Base-by-base conservation (phyloP, 352 stramenopile genomes). In the Pythium coloratum region DNA sequence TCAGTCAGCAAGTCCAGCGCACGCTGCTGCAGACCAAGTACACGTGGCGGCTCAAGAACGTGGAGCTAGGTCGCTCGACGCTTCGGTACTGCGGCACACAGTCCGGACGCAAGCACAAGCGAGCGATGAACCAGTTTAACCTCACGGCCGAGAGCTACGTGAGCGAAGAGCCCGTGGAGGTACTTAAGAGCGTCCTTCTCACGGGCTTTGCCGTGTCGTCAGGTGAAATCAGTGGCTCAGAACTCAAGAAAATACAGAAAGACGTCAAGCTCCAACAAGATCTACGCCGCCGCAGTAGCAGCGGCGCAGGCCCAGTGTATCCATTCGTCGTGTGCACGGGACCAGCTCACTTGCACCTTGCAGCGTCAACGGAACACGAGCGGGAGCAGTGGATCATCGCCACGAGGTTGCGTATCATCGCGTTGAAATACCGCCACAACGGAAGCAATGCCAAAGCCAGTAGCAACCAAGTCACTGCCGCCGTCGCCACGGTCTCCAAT, bases 111-210 rank as follows among this genome's bases (percentile, higher is more conserved):
- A 51, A 55, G 36, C 57, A 70, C 32, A 66, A 70, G 44, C 64
- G 57, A 26, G 64, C 64, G 6, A 90, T 90, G 81, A 88, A 90
- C 59, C 81, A 92, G 60, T 92, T 92, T 38, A 67, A 64, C 18
- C 81, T 92, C 51, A 88, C 83, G 1, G 69, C 69, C 0, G 73
- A 75, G 2, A 88, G 73, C 66, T 82, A 84, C 49, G 76, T 78
- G n/a, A 78, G 73, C 18, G 81, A 89, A 51, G 83, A 91, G 59
- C 70, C 62, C 30, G 71, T 82, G n/a, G 80, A 85, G 24, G 78
- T 88, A 46, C 70, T 90, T 47, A 76, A 72, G 18, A 62, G 34
- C 10, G 62, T 70, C 16, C 18, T 55, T 14, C 28, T 74, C 55
- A 44, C 58, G 24, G 67, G 62, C 24, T 70, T 69, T 54, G 56